These are phyloP conservation scores for Phytophthora megakarya DNA, from an alignment of 352 stramenopile genomes.

Conservation along the genomic window DNA sequence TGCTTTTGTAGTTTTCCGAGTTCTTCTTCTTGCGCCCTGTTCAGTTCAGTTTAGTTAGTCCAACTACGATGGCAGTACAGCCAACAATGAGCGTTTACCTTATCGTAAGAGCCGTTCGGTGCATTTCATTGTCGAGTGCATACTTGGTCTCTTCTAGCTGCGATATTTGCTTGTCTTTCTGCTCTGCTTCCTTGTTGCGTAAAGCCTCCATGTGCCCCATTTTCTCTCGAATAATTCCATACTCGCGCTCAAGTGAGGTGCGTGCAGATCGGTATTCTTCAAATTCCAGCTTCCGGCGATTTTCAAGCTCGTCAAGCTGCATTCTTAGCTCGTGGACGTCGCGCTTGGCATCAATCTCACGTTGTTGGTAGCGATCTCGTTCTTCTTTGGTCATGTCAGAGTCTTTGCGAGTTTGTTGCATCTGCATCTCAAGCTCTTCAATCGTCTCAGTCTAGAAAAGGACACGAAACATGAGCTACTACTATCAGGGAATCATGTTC, in stretches of 20 bases:
- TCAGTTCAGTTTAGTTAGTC: neutral
- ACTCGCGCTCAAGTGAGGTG: slow-evolving; percentile 61
- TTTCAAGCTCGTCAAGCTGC: slow-evolving; percentile 76
- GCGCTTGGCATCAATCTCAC: slow-evolving; percentile 60
- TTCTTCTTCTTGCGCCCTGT: slow-evolving; percentile 59
- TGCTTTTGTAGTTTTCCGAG: slow-evolving; percentile 58
- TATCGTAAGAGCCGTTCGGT: slow-evolving; percentile 46
- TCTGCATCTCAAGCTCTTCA: slow-evolving; percentile 55
- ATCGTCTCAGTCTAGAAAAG: slow-evolving; percentile 48
- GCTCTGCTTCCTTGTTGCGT: slow-evolving; percentile 44
- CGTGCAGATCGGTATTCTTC: slow-evolving; percentile 66
- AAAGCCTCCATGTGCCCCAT: slow-evolving; percentile 52
- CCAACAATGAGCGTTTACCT: slow-evolving; percentile 32
- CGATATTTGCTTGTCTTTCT: slow-evolving; percentile 61
- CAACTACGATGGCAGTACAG: no score
- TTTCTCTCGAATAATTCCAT: slow-evolving; percentile 55
- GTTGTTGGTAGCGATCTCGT: slow-evolving; percentile 64
- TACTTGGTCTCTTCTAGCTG: slow-evolving; percentile 73
- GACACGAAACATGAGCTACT: neutral
- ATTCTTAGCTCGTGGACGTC: slow-evolving; percentile 66
- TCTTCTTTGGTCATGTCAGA: slow-evolving; percentile 53
- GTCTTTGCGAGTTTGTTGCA: slow-evolving; percentile 55
- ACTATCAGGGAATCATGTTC: neutral
- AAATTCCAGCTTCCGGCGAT: slow-evolving; percentile 61
- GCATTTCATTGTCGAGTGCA: slow-evolving; percentile 55